Conservation (phyloP, 768 basidiomycete species). For the Macrolepiota fuliginosa region DNA sequence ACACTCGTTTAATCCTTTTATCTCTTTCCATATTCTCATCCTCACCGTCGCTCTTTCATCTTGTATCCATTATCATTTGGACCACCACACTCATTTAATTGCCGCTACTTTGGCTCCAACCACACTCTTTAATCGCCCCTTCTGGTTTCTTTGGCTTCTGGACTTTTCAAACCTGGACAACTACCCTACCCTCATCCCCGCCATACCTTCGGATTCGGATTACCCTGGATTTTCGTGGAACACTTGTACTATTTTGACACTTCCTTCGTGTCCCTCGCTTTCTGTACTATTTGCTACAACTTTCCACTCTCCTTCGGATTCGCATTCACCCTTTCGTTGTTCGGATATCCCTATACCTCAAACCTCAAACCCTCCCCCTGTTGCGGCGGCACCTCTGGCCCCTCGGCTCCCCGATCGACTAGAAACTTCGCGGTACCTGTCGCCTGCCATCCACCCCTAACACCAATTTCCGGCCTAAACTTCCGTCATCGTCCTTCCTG, state of each 20-base stretch:
- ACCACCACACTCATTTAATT: background rate
- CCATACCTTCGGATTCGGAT: background rate
- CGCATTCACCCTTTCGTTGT: background rate
- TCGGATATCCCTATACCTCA: background rate
- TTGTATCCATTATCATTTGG: conserved; percentile 1
- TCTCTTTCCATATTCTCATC: background rate
- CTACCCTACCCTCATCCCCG: background rate
- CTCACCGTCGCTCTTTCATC: conserved; percentile 6
- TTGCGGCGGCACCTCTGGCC: background rate
- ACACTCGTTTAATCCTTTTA: conserved; percentile 1
- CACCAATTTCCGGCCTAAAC: background rate
- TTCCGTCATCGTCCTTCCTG: background rate
- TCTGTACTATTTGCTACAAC: background rate
- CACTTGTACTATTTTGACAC: background rate
- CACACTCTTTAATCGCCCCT: background rate
- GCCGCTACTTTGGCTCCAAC: background rate
- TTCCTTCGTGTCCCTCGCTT: background rate
- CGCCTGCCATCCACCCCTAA: background rate
- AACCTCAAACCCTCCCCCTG: background rate
- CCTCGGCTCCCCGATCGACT: background rate
- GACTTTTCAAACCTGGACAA: background rate
- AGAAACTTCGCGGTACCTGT: background rate
- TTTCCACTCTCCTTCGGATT: background rate
- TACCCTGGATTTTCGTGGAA: background rate
- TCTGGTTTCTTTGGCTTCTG: background rate